phyloP scores from a whole-genome alignment of 495 filamentous ascomycete genomes.

The Tuber aestivum region DNA sequence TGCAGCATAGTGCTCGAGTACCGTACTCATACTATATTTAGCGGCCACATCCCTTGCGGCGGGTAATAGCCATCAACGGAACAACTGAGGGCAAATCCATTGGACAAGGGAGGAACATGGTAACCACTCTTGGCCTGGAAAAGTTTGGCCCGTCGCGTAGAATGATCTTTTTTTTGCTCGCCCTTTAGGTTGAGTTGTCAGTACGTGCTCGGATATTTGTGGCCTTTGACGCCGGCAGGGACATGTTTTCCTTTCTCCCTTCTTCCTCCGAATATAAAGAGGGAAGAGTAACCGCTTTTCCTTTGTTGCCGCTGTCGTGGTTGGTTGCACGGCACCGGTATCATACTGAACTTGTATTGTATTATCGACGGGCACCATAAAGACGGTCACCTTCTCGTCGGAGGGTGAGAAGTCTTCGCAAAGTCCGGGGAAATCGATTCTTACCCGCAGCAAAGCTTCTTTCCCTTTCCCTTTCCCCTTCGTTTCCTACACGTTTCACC shows the following conservation, averaged over 20 bases:
- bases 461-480: background rate
- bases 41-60: constrained; percentile 17
- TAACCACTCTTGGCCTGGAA: constrained; percentile 17
- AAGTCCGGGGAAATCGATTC: background rate
- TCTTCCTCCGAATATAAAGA: constrained; percentile 15
- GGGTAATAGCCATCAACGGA: constrained; percentile 19
- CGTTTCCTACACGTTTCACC: constrained; percentile 4
- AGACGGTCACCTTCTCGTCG: background rate
- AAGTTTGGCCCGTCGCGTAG: constrained; percentile 11
- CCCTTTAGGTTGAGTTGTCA: background rate
- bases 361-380: background rate
- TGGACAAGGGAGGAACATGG: constrained; percentile 30
- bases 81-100: constrained; percentile 1
- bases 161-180: background rate
- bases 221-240: background rate
- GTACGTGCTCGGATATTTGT: background rate
- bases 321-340: background rate
- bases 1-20: too few species aligned
- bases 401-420: background rate
- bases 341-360: background rate
- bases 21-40: constrained; percentile 25
- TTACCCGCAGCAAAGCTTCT: constrained; percentile 4
- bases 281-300: constrained; percentile 4
- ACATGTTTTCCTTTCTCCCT: background rate
- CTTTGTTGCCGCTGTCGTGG: background rate